Evolutionary conservation across 352 stramenopile genomes (phyloP), one percentile per base, ranked within the genome.

Genomic region (Pythium pyrilobum): DNA sequence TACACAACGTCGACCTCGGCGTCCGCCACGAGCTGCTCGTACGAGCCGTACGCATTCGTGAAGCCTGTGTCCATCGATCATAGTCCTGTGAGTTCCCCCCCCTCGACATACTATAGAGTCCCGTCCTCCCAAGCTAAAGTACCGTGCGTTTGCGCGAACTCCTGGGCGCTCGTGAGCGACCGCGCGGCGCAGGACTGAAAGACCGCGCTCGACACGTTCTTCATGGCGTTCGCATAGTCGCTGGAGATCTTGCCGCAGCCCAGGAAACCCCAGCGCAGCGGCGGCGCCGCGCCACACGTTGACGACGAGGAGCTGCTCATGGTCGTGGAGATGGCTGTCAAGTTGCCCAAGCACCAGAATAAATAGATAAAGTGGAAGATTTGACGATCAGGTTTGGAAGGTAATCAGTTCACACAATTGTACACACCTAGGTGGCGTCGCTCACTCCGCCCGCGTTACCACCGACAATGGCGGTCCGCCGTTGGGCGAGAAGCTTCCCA

Each of bases 1-100:
- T 98, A 98, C n/a, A 97, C 77, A 45, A 96, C 83, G 40, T 97
- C 85, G 5, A 97, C 78, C 5, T 85, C 53, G 0, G 74, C 23
- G 65, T 98, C 89, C 4, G 64, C 32, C 23, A 77, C 72, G 20
- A 97, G 71, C 51, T 84, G 71, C 32, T 95, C 77, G 66, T 97
- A 98, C 38, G 74, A 89, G 20, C 77, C 87, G 62, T 96, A 92
- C 1, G 74, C 67, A 0, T 40, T 69, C 11, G 71, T 46, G 62
- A 95, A 74, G 13, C 65, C 72, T 85, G 45, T 12, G 31, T 15
- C 29, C n/a, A n/a, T n/a, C n/a, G n/a, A n/a, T n/a, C n/a, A n/a
- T n/a, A n/a, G n/a, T n/a, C n/a, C n/a, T n/a, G n/a, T n/a, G n/a
- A n/a, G n/a, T n/a, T n/a, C n/a, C n/a, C n/a, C n/a, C n/a, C n/a